Evolutionary conservation across 805 yeast genomes (phyloP), one percentile per base, ranked within the genome.

Genomic region (Tetrapisispora iriomotensis): DNA sequence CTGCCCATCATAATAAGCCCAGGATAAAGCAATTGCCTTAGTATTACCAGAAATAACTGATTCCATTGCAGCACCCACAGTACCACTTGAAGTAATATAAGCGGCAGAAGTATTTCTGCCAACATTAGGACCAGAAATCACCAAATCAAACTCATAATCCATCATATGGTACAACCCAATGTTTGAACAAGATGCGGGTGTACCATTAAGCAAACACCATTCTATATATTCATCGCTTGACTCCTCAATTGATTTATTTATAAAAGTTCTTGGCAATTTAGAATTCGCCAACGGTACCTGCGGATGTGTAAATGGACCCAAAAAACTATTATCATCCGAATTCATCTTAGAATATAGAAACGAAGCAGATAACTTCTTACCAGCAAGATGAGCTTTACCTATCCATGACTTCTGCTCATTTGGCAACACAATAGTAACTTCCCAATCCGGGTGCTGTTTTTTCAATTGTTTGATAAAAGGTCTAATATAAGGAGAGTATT

Each of bases 31-130:
- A 45, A 92, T 70, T 5, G 95, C 66, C 47, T 70, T 78, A 13
- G 62, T 64, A 23, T 77, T 74, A 0, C 79, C 80, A 17, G 70
- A 57, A 30, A 88, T 74, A 2, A 82, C 83, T 1, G 88, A 94
- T 63, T 92, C 98, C 86, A 88, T 74, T 1, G 96, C 92, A 3
- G 95, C 97, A 20, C 98, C 98, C 14, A 92, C 80, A 2, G 98
- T 92, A 12, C 98, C 98, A 49, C 94, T 80, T 4, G 96, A 77
- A 51, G 92, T 71, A 40, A 87, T 82, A 60, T 87, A 92, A 33
- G 90, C 74, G 6, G 94, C 86, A 19, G 90, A 77, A 2, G 95
- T 79, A 61, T 92, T 92, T 55, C 95, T 76, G 18, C 98, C 98
- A 48, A 82, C 90, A 57, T 92, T 92, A 7, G 98, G 98, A 1